These are phyloP conservation scores for Stramenopiles sp. DNA, from an alignment of 352 stramenopile species.

Conservation along the genomic window DNA sequence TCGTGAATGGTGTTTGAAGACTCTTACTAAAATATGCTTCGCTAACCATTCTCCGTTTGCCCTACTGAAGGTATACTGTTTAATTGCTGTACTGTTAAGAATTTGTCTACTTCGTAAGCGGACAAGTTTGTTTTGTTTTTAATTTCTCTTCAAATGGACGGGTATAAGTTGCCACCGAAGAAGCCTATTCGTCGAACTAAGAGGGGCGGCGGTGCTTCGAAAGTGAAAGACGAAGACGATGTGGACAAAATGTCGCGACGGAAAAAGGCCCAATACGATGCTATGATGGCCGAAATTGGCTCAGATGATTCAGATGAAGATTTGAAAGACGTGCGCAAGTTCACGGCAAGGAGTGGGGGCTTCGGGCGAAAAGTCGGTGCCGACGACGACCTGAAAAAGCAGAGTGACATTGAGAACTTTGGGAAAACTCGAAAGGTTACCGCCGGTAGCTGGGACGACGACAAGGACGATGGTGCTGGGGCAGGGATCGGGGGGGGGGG, in stretches of 20 bases:
- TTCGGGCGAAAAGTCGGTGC: conserved; percentile 12
- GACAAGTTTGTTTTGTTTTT: background rate
- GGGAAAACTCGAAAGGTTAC: conserved; percentile 26
- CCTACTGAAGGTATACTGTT: too few species aligned
- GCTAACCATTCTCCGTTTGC: too few species aligned
- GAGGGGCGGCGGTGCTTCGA: background rate
- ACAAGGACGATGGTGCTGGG: conserved; percentile 18
- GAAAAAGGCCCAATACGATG: conserved; percentile 12
- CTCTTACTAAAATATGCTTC: too few species aligned
- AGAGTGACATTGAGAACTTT: conserved; percentile 13
- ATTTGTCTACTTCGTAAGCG: background rate
- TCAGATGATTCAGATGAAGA: conserved; percentile 19
- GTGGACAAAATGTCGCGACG: background rate
- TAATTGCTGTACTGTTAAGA: background rate
- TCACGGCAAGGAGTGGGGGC: conserved; percentile 12
- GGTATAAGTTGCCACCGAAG: background rate
- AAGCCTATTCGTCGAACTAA: background rate
- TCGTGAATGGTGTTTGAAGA: too few species aligned
- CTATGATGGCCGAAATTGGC: conserved; percentile 18
- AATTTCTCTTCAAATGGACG: background rate
- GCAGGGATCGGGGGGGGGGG: too few species aligned
- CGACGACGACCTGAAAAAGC: background rate
- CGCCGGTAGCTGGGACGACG: conserved; percentile 32
- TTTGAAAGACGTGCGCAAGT: background rate
- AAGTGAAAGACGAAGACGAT: background rate